These are phyloP conservation scores for Suhomyces guaymorum DNA, from an alignment of 1,139 yeast species.

Conservation along the genomic window DNA sequence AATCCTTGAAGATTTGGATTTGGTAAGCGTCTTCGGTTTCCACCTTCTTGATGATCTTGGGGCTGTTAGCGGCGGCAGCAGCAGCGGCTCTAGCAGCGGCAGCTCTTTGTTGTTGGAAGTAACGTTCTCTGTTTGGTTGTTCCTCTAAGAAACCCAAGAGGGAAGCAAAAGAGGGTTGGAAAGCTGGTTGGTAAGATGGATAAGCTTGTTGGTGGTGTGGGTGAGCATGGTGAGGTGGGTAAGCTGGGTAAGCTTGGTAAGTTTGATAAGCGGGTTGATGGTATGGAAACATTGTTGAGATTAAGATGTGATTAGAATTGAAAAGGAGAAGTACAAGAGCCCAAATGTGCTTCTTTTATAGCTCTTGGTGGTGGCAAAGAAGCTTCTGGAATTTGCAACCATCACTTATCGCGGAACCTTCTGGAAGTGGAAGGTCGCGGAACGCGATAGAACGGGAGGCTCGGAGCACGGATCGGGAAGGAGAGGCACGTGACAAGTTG, in stretches of 20 bases:
- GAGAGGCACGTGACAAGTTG: no score
- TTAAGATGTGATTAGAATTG: conserved; percentile 1
- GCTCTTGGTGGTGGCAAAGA: conserved; percentile 1
- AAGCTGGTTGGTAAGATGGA: no score
- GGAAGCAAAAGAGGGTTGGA: conserved; percentile 8
- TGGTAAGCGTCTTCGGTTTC: conserved; percentile 42
- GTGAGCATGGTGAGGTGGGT: no score
- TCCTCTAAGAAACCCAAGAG: conserved; percentile 11
- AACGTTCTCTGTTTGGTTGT: conserved; percentile 15
- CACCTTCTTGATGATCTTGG: conserved; percentile 37
- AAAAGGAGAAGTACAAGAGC: background rate
- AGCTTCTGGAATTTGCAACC: background rate
- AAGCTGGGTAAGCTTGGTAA: no score
- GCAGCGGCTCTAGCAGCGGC: conserved; percentile 9
- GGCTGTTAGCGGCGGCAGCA: conserved; percentile 16
- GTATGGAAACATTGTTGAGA: conserved; percentile 12
- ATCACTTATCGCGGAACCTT: conserved; percentile 8
- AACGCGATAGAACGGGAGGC: no score
- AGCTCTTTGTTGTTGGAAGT: conserved; percentile 14
- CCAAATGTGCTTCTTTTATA: conserved; percentile 1
- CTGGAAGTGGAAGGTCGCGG: no score
- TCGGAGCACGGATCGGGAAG: no score
- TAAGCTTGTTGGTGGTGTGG: no score
- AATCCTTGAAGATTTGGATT: conserved; percentile 39
- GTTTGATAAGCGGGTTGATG: no score